Evolutionary conservation across 2,329 filamentous ascomycete genomes (phyloP).

Genomic region (Camillea tinctor): DNA sequence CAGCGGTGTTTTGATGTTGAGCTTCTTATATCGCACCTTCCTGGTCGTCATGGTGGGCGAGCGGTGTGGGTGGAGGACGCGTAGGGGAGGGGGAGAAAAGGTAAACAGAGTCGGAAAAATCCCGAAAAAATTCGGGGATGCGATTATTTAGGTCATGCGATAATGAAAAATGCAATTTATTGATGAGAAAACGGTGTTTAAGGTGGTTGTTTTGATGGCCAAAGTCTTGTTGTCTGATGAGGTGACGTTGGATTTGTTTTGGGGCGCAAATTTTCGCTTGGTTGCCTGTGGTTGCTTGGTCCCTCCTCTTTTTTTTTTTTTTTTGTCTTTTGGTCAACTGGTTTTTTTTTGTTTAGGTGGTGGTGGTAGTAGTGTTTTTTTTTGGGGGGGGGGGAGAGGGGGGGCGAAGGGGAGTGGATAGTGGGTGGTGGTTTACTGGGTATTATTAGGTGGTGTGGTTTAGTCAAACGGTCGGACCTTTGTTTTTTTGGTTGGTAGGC

Average conservation of each 20-base stretch:
- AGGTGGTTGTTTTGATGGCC: conserved; percentile 56
- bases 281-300: conserved; percentile 29
- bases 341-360: too few relatives aligned
- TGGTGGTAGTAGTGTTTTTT: too few relatives aligned
- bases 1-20: conserved; percentile 86
- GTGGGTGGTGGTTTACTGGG: conserved; percentile 10
- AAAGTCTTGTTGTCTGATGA: conserved; percentile 44
- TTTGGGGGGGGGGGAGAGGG: too few relatives aligned
- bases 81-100: conserved; percentile 32
- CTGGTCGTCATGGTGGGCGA: conserved; percentile 58
- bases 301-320: neutral
- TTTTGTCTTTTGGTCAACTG: too few relatives aligned
- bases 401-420: too few relatives aligned
- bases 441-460: conserved; percentile 10
- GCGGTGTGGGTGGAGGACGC: conserved; percentile 22
- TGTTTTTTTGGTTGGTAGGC: neutral
- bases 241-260: conserved; percentile 57
- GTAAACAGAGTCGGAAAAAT: conserved; percentile 53
- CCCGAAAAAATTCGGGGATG: conserved; percentile 63
- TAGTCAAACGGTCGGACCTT: neutral
- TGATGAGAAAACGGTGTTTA: conserved; percentile 52
- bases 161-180: conserved; percentile 50
- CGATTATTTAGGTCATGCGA: conserved; percentile 59
- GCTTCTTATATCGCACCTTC: conserved; percentile 83
- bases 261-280: conserved; percentile 52